Percentiles rank a stretch among this genome's conserved stretches.
These are phyloP conservation scores for Penicillium sp. DNA, from an alignment of 2,329 filamentous ascomycete genomes.

Conservation along the genomic window DNA sequence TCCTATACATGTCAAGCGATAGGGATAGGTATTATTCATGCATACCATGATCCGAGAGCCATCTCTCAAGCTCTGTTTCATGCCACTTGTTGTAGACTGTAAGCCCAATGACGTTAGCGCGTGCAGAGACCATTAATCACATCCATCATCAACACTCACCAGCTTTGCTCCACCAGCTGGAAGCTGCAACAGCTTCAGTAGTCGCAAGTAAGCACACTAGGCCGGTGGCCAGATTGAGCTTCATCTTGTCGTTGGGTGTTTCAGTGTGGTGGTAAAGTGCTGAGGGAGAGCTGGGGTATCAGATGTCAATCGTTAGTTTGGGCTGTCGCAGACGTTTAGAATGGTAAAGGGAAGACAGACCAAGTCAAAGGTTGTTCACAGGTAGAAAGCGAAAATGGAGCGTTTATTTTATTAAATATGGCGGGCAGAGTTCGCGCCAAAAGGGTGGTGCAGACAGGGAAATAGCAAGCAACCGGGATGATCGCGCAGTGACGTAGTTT, in stretches of 20 bases:
- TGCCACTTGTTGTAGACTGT: constrained; percentile 98
- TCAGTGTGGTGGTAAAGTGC: neutral
- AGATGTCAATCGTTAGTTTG: constrained; percentile 7
- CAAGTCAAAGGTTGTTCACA: constrained; percentile 3
- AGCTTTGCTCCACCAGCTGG: constrained; percentile 83
- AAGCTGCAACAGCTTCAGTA: constrained; percentile 67
- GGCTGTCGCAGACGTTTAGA: neutral
- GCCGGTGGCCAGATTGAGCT: constrained; percentile 69
- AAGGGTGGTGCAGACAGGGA: constrained; percentile 19
- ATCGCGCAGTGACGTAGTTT: constrained; percentile 41
- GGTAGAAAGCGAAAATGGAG: neutral
- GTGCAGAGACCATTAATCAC: neutral
- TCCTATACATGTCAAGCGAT: neutral
- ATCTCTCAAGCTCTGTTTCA: constrained; percentile 93
- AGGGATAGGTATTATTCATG: neutral
- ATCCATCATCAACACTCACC: constrained; percentile 61
- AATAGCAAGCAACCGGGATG: constrained; percentile 31
- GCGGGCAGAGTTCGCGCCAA: constrained; percentile 14
- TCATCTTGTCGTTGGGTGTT: constrained; percentile 63
- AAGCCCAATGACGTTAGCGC: constrained; percentile 14
- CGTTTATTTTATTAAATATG: constrained; percentile 17
- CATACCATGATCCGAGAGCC: constrained; percentile 81
- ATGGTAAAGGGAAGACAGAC: constrained; percentile 3
- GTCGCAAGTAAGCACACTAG: constrained; percentile 73
- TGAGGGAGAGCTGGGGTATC: constrained; percentile 5